Evolutionary conservation across 257 asterid species (phyloP), one percentile per base, ranked within the genome.

Genomic region (Gardenia jasminoides): DNA sequence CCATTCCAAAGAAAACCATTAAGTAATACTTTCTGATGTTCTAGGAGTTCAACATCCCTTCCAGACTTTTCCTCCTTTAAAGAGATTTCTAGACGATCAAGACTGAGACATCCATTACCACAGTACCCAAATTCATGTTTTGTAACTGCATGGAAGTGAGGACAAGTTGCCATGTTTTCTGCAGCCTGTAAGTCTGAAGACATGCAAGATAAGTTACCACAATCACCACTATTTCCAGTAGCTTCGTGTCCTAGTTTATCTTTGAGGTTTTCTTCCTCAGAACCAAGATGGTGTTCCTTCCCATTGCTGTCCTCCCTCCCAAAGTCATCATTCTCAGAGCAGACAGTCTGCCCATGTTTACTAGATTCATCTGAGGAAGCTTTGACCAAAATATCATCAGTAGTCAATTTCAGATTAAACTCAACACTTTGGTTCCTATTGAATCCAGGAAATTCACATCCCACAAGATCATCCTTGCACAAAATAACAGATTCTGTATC

Each of bases 1-100:
- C 93, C 96, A 83, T 84, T 85, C 65, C 96, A 97, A 41, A 93
- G 93, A 86, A 83, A 92, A 83, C 97, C 97, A 89, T 93, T 90
- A 46, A 89, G 92, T 84, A 93, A 89, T 82, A 88, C 72, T 83
- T 90, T 95, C 88, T 93, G 97, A 81, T 92, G 88, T 62, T 83
- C 91, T 83, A 85, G 91, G 81, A 93, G 91, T 75, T 83, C 89
- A 70, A 15, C 76, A 78, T 85, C 76, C 47, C 48, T 79, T 81
- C 76, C 88, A 73, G 48, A 15, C 64, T 52, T 84, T 75, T 75
- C 79, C 82, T 85, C 80, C 82, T 85, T 79, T 67, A 81, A 59
- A 76, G 86, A 82, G 80, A 82, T 50, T 80, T 79, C 86, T 74
- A 75, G 36, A 52, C 31, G 46, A 75, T 84, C 72, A 70, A 76